Evolutionary conservation across 169 alveolate genomes (phyloP).

Genomic region (Prorocentrum cordatum): DNA sequence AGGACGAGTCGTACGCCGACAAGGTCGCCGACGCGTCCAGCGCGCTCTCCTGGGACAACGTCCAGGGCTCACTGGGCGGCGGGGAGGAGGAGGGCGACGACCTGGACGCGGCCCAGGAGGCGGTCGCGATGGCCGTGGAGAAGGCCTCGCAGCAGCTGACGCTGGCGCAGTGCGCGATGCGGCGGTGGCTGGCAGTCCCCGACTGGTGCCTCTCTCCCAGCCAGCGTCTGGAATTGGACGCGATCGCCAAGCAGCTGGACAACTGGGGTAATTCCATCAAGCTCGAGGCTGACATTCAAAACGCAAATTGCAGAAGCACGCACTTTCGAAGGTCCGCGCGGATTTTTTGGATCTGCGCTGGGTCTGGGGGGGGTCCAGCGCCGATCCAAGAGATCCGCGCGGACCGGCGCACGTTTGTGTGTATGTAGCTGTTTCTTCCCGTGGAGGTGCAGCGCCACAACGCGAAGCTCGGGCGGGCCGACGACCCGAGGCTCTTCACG

Average conservation of each 20-base stretch:
- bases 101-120: neutral
- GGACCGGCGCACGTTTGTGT: too few species aligned
- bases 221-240: neutral
- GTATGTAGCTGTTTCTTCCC: too few species aligned
- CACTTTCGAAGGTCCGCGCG: too few species aligned
- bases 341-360: too few species aligned
- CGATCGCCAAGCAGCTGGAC: neutral
- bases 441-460: too few species aligned
- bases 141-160: constrained; percentile 34
- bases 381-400: too few species aligned
- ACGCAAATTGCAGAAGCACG: too few species aligned
- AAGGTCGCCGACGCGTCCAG: neutral
- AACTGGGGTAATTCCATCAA: neutral
- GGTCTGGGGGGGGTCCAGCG: too few species aligned
- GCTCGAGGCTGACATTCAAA: too few species aligned
- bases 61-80: neutral
- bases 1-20: too few species aligned
- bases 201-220: neutral
- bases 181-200: constrained; percentile 57
- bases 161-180: constrained; percentile 62
- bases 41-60: neutral
- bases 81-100: neutral
- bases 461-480: too few species aligned
- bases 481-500: too few species aligned
- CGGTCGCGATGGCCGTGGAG: neutral